Conservation (phyloP, 805 yeast genomes). For the Metahyphopichia silvanorum region DNA sequence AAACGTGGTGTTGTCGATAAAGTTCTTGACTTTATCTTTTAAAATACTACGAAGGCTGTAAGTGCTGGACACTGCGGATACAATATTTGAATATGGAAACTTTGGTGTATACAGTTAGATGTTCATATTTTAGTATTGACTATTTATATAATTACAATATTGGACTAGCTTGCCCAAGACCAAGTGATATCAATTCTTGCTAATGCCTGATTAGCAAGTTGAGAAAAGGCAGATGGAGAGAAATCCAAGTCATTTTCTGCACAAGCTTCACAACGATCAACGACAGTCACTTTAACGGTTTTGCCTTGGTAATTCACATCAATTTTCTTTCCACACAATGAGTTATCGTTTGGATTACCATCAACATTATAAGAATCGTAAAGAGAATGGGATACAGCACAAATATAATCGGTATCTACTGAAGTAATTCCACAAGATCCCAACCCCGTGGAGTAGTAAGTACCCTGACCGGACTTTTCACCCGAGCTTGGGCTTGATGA, state of each 20-base stretch:
- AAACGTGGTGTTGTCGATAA: background rate
- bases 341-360: constrained; percentile 41
- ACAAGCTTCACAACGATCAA: constrained; percentile 59
- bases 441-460: constrained; percentile 42
- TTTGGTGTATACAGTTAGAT: no score
- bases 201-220: constrained; percentile 47
- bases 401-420: constrained; percentile 47
- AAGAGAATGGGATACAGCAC: constrained; percentile 47
- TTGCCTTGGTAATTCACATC: constrained; percentile 45
- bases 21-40: background rate
- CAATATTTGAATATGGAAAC: no score
- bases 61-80: no score
- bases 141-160: no score
- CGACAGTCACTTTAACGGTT: constrained; percentile 54
- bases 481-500: constrained; percentile 12
- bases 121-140: no score
- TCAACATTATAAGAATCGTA: constrained; percentile 29
- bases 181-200: constrained; percentile 57
- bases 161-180: constrained; percentile 35
- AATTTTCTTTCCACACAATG: constrained; percentile 53
- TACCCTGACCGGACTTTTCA: constrained; percentile 41
- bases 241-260: constrained; percentile 49
- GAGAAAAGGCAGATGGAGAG: constrained; percentile 56
- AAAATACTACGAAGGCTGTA: background rate
- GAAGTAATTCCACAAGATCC: constrained; percentile 57